Evolutionary conservation across 2,329 filamentous ascomycete species (phyloP).

Genomic region (Elsinoe ampelina): DNA sequence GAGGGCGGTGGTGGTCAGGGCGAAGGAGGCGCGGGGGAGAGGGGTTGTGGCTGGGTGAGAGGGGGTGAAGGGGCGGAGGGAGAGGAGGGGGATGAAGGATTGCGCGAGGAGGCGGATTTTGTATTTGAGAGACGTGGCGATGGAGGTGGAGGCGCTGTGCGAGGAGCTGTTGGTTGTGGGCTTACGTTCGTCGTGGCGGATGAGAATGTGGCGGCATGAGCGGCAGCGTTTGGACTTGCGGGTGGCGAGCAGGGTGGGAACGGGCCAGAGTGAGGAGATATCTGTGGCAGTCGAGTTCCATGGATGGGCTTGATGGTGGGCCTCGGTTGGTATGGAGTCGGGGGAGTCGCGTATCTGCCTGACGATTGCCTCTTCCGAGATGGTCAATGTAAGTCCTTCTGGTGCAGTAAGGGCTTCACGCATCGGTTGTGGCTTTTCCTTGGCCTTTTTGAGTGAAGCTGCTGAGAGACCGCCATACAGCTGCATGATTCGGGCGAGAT

Average conservation of each 20-base stretch:
- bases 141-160: neutral
- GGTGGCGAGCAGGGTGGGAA: conserved; percentile 74
- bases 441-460: conserved; percentile 54
- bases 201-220: conserved; percentile 86
- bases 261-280: conserved; percentile 64
- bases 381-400: conserved; percentile 60
- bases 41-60: conserved; percentile 41
- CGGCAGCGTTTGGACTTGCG: conserved; percentile 92
- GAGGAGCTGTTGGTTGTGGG: conserved; percentile 55
- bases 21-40: conserved; percentile 39
- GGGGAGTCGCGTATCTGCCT: conserved; percentile 30
- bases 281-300: conserved; percentile 49
- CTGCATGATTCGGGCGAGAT: conserved; percentile 81
- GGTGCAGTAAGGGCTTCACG: conserved; percentile 62
- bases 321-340: neutral
- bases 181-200: conserved; percentile 78
- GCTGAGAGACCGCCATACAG: conserved; percentile 63
- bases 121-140: conserved; percentile 48
- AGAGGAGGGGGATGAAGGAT: conserved; percentile 77
- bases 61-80: conserved; percentile 53
- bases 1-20: conserved; percentile 27
- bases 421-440: conserved; percentile 63
- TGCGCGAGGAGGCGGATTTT: conserved; percentile 80
- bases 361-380: conserved; percentile 16
- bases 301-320: conserved; percentile 24